phyloP scores from a whole-genome alignment of 805 yeast species.

The Scheffersomyces spartinae region DNA sequence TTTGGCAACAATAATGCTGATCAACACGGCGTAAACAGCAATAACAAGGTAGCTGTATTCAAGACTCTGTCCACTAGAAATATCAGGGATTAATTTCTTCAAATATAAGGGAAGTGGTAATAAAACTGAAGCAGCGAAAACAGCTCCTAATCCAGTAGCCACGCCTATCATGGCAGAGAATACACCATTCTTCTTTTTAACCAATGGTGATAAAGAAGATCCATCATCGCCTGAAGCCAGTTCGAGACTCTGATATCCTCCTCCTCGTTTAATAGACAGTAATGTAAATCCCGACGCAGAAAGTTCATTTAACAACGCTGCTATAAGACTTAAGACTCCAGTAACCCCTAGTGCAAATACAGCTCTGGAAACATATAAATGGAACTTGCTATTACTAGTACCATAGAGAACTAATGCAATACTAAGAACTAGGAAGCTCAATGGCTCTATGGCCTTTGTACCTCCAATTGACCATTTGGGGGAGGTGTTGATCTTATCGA shows the following conservation, averaged over 20 bases:
- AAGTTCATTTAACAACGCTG: constrained; percentile 48
- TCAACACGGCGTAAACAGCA: constrained; percentile 27
- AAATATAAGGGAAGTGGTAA: constrained; percentile 46
- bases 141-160: constrained; percentile 56
- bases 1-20: constrained; percentile 26
- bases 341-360: constrained; percentile 54
- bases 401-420: constrained; percentile 39
- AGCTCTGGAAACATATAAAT: constrained; percentile 37
- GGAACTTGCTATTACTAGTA: constrained; percentile 25
- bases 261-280: no score
- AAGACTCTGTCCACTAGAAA: no score
- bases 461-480: constrained; percentile 24
- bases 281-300: constrained; percentile 34
- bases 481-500: constrained; percentile 35
- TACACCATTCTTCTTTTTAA: constrained; percentile 27
- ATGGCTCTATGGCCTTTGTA: constrained; percentile 37
- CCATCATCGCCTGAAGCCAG: constrained; percentile 3
- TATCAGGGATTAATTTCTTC: constrained; percentile 30
- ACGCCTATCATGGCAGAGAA: constrained; percentile 52
- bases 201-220: background rate
- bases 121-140: constrained; percentile 44
- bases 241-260: background rate
- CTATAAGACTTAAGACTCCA: constrained; percentile 42
- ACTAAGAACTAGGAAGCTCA: constrained; percentile 39
- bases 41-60: constrained; percentile 44